These are phyloP conservation scores for Liquidambar formosana DNA, from an alignment of 164 flowering plant species.

Conservation along the genomic window DNA sequence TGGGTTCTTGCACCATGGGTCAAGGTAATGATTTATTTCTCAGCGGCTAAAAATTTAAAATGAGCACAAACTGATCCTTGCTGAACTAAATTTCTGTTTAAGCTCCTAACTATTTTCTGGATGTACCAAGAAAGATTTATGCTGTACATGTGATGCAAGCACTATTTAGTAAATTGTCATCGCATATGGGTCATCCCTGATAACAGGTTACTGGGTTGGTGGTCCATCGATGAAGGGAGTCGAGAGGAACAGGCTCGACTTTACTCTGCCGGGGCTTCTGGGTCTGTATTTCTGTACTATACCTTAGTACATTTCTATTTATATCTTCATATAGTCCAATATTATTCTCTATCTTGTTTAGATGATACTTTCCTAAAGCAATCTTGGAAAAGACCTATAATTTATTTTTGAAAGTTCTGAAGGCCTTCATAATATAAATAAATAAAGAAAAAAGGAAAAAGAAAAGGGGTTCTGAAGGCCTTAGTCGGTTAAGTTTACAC, in stretches of 20 bases:
- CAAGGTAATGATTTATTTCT: constrained; percentile 51
- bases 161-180: not conserved
- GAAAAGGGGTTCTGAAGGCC: too few relatives aligned
- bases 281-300: constrained; percentile 41
- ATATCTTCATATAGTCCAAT: not conserved
- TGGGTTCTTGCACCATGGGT: constrained; percentile 82
- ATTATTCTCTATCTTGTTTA: not conserved
- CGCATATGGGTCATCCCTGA: not conserved
- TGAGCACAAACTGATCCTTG: not conserved
- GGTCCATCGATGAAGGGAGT: constrained; percentile 96
- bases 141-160: not conserved
- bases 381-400: not conserved
- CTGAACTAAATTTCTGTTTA: not conserved
- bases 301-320: not conserved
- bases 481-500: too few relatives aligned
- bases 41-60: not conserved
- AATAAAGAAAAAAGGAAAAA: too few relatives aligned
- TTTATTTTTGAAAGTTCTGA: not conserved
- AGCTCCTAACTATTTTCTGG: not conserved
- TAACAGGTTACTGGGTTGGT: constrained; percentile 89
- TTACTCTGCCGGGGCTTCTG: constrained; percentile 50
- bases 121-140: too few relatives aligned
- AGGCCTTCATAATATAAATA: too few relatives aligned
- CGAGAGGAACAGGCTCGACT: constrained; percentile 84
- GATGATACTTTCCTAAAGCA: not conserved